phyloP scores from a whole-genome alignment of 148 eudicot species.

The Euryodendron excelsum region DNA sequence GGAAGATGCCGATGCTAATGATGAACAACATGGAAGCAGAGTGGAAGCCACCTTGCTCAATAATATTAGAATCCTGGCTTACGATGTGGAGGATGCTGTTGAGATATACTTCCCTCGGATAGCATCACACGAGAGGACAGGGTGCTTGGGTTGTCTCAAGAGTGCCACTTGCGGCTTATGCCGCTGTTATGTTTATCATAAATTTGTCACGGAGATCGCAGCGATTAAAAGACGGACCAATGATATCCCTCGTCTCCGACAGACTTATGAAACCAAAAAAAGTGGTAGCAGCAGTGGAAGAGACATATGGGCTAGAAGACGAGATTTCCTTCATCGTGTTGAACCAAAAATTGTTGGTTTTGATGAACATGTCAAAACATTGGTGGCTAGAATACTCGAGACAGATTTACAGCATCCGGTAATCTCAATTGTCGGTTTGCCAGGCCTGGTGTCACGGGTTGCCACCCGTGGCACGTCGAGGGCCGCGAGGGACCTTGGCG shows the following conservation, averaged over 20 bases:
- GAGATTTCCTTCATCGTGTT: not conserved
- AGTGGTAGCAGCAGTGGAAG: not conserved
- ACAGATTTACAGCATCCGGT: not conserved
- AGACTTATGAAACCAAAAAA: not conserved
- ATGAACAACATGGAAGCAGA: not conserved
- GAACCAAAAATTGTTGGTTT: slow-evolving; percentile 11
- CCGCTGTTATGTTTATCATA: not conserved
- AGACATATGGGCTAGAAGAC: not conserved
- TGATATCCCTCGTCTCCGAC: not conserved
- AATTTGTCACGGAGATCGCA: slow-evolving; percentile 1
- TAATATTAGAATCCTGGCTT: slow-evolving; percentile 6
- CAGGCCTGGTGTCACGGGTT: no score
- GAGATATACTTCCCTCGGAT: slow-evolving; percentile 10
- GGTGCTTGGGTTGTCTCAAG: not conserved
- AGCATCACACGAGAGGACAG: not conserved
- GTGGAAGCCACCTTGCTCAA: not conserved
- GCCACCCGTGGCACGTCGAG: no score
- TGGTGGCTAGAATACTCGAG: not conserved
- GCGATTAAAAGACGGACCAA: slow-evolving; percentile 4
- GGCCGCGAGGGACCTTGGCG: no score
- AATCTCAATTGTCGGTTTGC: slow-evolving; percentile 11
- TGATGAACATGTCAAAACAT: not conserved
- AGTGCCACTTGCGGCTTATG: not conserved
- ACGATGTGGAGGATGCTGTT: slow-evolving; percentile 8
- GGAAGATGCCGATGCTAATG: slow-evolving; percentile 9